Conservation (phyloP, 148 eudicot genomes). For the Agrostemma githago region DNA sequence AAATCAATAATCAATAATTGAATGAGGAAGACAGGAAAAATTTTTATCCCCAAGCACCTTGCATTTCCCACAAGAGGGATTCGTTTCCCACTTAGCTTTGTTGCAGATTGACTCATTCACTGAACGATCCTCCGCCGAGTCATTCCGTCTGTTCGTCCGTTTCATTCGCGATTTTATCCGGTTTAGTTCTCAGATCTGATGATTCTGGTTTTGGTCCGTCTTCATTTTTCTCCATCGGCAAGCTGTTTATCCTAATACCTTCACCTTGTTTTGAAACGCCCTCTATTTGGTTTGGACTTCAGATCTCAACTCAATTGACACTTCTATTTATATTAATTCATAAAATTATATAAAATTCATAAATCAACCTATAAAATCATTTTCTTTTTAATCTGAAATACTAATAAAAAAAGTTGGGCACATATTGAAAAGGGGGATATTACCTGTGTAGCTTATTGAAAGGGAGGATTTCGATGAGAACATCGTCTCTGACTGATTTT, state of each 20-base stretch:
- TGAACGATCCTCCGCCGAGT: conserved; percentile 36
- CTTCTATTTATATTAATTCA: neutral
- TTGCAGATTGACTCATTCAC: conserved; percentile 43
- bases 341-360: too few species aligned
- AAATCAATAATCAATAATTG: too few species aligned
- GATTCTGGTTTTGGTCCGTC: neutral
- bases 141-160: conserved; percentile 20
- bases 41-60: too few species aligned
- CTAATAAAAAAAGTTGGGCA: too few species aligned
- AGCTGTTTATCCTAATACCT: conserved; percentile 23
- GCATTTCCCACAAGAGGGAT: neutral
- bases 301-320: conserved; percentile 28
- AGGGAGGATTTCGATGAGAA: too few species aligned
- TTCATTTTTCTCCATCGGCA: neutral
- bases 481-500: too few species aligned
- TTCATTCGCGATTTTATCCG: conserved; percentile 22
- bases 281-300: conserved; percentile 15
- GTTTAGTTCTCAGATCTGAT: conserved; percentile 31
- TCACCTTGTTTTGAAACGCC: conserved; percentile 39
- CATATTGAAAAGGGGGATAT: too few species aligned
- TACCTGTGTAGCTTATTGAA: too few species aligned
- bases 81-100: conserved; percentile 7
- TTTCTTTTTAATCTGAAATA: too few species aligned
- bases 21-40: too few species aligned
- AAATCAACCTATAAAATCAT: too few species aligned